Evolutionary conservation across 1,284 basidiomycete species (phyloP).

Genomic region (Malassezia brasiliensis): DNA sequence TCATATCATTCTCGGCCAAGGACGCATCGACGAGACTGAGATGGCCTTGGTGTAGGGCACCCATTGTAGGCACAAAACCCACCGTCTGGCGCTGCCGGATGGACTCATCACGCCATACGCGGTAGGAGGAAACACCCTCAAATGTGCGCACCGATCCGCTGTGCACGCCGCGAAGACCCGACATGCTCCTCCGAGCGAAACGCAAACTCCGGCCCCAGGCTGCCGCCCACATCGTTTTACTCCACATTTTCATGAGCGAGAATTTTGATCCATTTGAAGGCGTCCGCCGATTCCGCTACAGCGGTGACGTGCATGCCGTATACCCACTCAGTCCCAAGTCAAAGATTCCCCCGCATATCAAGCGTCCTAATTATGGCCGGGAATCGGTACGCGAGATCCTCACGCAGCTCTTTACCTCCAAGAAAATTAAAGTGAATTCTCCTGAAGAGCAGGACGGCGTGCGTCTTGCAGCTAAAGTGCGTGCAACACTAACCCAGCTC

Average conservation of each 20-base stretch:
- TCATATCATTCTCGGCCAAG: conserved; percentile 68
- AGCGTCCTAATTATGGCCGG: conserved; percentile 44
- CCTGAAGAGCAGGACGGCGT: conserved; percentile 38
- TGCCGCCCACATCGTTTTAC: not conserved
- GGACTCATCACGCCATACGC: conserved; percentile 11
- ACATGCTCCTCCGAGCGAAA: not conserved
- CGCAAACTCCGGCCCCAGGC: not conserved
- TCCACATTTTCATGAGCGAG: conserved; percentile 7
- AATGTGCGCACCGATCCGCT: not conserved
- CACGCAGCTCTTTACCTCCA: conserved; percentile 32
- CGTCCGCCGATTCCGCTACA: conserved; percentile 32
- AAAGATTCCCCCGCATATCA: conserved; percentile 38
- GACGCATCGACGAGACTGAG: conserved; percentile 65
- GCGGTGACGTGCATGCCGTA: conserved; percentile 31
- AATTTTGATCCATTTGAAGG: conserved; percentile 35
- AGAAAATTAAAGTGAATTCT: conserved; percentile 40
- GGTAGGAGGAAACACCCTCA: conserved; percentile 1
- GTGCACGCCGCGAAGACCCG: not conserved
- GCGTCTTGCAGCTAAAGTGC: conserved; percentile 26
- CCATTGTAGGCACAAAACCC: conserved; percentile 94
- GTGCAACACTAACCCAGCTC: conserved; percentile 54
- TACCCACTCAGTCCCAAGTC: conserved; percentile 42
- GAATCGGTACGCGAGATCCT: conserved; percentile 38
- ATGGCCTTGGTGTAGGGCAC: conserved; percentile 87
- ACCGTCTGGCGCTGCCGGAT: conserved; percentile 51